A percentile compares a stretch with the other conserved stretches of the same genome.
Evolutionary conservation across 2,329 filamentous ascomycete genomes (phyloP).

Genomic region (Trichothecium roseum): DNA sequence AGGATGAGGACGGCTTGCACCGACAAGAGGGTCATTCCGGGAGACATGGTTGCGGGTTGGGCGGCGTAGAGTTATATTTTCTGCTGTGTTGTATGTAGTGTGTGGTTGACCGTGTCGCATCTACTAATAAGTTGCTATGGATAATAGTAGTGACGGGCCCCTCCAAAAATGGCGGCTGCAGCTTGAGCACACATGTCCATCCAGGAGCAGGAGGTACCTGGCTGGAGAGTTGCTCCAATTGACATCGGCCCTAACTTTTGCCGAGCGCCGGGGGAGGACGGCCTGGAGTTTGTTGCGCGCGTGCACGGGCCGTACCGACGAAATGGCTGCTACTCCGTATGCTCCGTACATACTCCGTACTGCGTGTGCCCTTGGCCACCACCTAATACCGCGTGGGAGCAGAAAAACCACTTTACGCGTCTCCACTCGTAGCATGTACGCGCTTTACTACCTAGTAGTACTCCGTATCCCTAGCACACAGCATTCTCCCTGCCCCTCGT

Average conservation of each 20-base stretch:
- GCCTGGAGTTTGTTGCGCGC: conserved; percentile 7
- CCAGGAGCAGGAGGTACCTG: too few species aligned
- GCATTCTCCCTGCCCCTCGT: conserved; percentile 6
- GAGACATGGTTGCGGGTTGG: conserved; percentile 45
- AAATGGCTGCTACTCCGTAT: conserved; percentile 4
- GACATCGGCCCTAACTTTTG: conserved; percentile 18
- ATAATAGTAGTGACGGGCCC: conserved; percentile 10
- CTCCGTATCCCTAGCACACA: too few species aligned
- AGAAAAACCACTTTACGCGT: conserved; percentile 33
- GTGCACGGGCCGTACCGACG: conserved; percentile 13
- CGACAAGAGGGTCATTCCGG: conserved; percentile 65
- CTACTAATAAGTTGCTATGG: neutral
- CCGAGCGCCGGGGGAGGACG: conserved; percentile 4
- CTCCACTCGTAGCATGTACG: too few species aligned
- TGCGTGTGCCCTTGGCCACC: too few species aligned
- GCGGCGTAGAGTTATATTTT: neutral
- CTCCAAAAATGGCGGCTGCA: conserved; percentile 13
- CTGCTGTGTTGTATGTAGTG: too few species aligned
- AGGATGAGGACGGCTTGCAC: conserved; percentile 71
- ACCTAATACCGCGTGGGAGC: neutral
- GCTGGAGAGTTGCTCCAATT: too few species aligned
- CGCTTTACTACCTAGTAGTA: too few species aligned
- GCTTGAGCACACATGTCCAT: conserved; percentile 10
- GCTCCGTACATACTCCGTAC: too few species aligned
- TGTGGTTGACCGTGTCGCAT: too few species aligned